Evolutionary conservation across 345 rosid species (phyloP).

Genomic region (Arabidopsis thaliana): TAIR10.1 NC_003075.7:16374001-16374500

Average conservation of each 20-base stretch:
- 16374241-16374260: slow-evolving; percentile 86
- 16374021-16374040: slow-evolving; percentile 13
- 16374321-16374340: slow-evolving; percentile 91
- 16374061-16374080: slow-evolving; percentile 74
- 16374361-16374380: slow-evolving; percentile 84
- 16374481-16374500: slow-evolving; percentile 90
- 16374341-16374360: slow-evolving; percentile 77
- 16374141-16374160: slow-evolving; percentile 90
- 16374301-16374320: slow-evolving; percentile 77
- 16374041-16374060: slow-evolving; percentile 83
- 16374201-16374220: slow-evolving; percentile 79
- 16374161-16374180: slow-evolving; percentile 92
- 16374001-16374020: slow-evolving; percentile 5
- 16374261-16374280: slow-evolving; percentile 88
- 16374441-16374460: slow-evolving; percentile 74
- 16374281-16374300: slow-evolving; percentile 84
- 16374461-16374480: slow-evolving; percentile 80
- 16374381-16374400: slow-evolving; percentile 80
- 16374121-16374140: slow-evolving; percentile 93
- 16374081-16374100: slow-evolving; percentile 75
- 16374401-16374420: slow-evolving; percentile 75
- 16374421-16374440: slow-evolving; percentile 81
- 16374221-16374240: slow-evolving; percentile 94
- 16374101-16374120: slow-evolving; percentile 69
- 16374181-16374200: slow-evolving; percentile 80